These are phyloP conservation scores for Elsinoe ampelina DNA, from an alignment of 2,329 filamentous ascomycete genomes.

Conservation along the genomic window DNA sequence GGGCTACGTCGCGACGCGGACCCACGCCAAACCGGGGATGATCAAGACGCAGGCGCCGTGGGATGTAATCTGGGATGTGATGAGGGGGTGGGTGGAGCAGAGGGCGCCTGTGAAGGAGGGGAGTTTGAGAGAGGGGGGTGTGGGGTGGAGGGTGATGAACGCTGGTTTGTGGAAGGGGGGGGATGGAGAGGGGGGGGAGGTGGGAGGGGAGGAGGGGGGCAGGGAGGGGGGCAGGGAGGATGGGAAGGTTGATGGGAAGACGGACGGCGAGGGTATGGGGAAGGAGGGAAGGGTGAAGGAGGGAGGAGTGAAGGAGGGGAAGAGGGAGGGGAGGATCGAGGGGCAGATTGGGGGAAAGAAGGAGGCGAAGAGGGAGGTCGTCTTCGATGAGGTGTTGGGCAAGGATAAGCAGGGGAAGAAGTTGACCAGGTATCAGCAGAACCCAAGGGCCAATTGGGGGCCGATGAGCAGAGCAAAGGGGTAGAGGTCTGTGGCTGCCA, in stretches of 20 bases:
- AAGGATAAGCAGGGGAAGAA: constrained; percentile 56
- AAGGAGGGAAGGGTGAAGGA: constrained; percentile 26
- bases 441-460: constrained; percentile 89
- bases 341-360: constrained; percentile 21
- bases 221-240: constrained; percentile 25
- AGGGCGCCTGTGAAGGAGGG: constrained; percentile 67
- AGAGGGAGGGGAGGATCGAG: too few relatives aligned
- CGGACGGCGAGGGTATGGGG: too few relatives aligned
- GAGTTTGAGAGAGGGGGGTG: constrained; percentile 57
- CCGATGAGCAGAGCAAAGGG: constrained; percentile 54
- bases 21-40: constrained; percentile 80
- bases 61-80: constrained; percentile 81
- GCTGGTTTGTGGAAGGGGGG: constrained; percentile 25
- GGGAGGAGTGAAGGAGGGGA: constrained; percentile 20
- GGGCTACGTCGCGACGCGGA: constrained; percentile 75
- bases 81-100: constrained; percentile 83
- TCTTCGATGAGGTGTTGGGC: constrained; percentile 75
- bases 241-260: too few relatives aligned
- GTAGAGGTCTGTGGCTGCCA: not conserved
- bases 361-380: constrained; percentile 35
- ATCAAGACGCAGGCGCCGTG: constrained; percentile 93
- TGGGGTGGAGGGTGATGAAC: constrained; percentile 57
- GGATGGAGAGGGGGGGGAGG: constrained; percentile 9
- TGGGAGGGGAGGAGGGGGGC: not conserved
- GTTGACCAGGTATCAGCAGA: constrained; percentile 78